These are phyloP conservation scores for Waitea zeae DNA, from an alignment of 1,284 basidiomycete genomes.

Conservation along the genomic window DNA sequence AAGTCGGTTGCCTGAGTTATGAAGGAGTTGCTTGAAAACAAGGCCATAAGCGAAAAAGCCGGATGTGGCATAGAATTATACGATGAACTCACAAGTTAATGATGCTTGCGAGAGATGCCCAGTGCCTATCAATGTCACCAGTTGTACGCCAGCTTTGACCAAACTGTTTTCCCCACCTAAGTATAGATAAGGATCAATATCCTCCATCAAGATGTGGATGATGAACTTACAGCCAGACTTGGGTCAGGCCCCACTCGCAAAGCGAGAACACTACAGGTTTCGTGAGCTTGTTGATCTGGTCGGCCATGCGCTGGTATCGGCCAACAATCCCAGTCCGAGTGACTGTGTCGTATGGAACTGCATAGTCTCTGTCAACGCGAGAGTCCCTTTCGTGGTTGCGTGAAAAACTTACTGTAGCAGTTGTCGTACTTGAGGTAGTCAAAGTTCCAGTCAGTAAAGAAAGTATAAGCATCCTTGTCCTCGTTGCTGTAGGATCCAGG, in stretches of 20 bases:
- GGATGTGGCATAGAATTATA: conserved; percentile 1
- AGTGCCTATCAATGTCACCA: conserved; percentile 17
- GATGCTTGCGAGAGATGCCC: conserved; percentile 20
- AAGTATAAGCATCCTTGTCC: conserved; percentile 21
- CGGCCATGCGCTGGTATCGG: conserved; percentile 29
- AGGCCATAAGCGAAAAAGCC: not conserved
- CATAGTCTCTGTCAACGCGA: too few species aligned
- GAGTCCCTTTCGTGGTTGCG: too few species aligned
- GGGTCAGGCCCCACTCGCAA: conserved; percentile 34
- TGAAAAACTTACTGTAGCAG: conserved; percentile 24
- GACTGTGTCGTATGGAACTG: conserved; percentile 30
- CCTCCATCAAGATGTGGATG: not conserved
- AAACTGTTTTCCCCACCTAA: conserved; percentile 21
- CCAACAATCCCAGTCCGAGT: conserved; percentile 27
- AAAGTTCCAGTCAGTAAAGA: conserved; percentile 32
- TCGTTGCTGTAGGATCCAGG: conserved; percentile 35
- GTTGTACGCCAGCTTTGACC: conserved; percentile 27
- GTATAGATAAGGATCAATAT: not conserved
- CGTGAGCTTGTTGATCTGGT: conserved; percentile 24
- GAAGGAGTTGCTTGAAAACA: conserved; percentile 16
- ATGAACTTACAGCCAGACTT: conserved; percentile 23
- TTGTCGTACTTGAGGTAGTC: conserved; percentile 38
- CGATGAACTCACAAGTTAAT: conserved; percentile 22
- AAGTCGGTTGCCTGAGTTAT: conserved; percentile 37
- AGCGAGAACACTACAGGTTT: conserved; percentile 29